Evolutionary conservation across 140 eudicot species (phyloP).

Genomic region (Senecio squalidus): DNA sequence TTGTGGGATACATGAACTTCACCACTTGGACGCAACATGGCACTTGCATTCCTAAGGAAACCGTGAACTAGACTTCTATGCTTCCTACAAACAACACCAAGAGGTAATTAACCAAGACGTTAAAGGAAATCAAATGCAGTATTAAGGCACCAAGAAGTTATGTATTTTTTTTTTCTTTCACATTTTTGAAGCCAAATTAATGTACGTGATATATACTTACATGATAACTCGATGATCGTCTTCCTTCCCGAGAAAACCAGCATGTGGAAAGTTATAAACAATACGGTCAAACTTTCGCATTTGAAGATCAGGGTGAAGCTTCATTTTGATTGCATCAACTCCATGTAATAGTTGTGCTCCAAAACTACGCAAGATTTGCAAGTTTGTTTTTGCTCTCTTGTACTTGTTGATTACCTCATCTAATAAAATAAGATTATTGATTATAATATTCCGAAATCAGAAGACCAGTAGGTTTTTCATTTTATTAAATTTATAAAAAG

Average conservation of each 20-base stretch:
- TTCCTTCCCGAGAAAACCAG: not conserved
- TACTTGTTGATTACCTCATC: not conserved
- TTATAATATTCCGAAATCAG: not conserved
- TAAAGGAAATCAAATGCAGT: not conserved
- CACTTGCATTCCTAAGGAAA: conserved; percentile 46
- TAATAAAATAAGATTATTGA: too few relatives aligned
- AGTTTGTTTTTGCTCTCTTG: not conserved
- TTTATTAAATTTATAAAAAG: too few relatives aligned
- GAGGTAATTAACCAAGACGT: not conserved
- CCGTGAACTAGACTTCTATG: conserved; percentile 48
- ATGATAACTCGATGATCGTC: not conserved
- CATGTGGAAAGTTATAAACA: too few relatives aligned
- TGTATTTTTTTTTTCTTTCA: too few relatives aligned
- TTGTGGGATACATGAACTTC: conserved; percentile 73
- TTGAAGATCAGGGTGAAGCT: not conserved
- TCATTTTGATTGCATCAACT: not conserved
- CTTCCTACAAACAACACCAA: conserved; percentile 26
- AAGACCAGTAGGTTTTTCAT: not conserved
- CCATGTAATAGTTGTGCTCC: not conserved
- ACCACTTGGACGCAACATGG: conserved; percentile 41
- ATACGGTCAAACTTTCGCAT: too few relatives aligned
- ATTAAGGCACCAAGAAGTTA: not conserved
- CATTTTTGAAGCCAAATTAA: not conserved
- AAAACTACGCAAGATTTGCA: not conserved
- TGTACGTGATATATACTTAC: too few relatives aligned